phyloP scores from a whole-genome alignment of 23 red algal species.

The Chondrus crispus region DNA sequence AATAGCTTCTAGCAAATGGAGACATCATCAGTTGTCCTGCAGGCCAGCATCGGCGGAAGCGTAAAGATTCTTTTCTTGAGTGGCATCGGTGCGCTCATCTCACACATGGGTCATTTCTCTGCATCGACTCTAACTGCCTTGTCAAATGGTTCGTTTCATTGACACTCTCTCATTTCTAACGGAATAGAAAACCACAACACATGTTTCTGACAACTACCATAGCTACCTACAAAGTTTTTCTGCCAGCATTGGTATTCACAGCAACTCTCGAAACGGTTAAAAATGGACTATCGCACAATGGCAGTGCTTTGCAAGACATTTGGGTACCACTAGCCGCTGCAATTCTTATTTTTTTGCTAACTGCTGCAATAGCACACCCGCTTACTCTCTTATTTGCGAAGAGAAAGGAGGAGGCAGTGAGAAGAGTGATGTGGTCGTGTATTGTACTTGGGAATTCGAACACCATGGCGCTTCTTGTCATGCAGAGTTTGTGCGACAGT shows the following conservation, averaged over 20 bases:
- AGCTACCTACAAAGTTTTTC: conserved; percentile 3
- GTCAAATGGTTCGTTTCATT: conserved; percentile 4
- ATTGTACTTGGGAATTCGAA: no score
- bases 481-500: no score
- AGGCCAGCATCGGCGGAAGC: conserved; percentile 28
- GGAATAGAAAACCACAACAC: not conserved
- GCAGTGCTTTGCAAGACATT: not conserved
- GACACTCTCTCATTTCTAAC: no score
- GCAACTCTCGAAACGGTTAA: conserved; percentile 19
- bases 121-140: not conserved
- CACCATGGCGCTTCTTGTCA: no score
- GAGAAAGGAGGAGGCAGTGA: no score
- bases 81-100: not conserved
- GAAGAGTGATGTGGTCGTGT: no score
- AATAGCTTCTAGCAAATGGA: no score
- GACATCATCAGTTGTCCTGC: not conserved
- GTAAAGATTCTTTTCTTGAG: conserved; percentile 12
- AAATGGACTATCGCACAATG: not conserved
- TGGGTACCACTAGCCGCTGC: not conserved
- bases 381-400: no score
- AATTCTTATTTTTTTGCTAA: not conserved
- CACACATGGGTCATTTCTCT: conserved; percentile 17
- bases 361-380: no score
- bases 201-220: not conserved
- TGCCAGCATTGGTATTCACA: not conserved